Evolutionary conservation across 192 early-diverging fungal genomes (phyloP).

Genomic region (Podila epigama): DNA sequence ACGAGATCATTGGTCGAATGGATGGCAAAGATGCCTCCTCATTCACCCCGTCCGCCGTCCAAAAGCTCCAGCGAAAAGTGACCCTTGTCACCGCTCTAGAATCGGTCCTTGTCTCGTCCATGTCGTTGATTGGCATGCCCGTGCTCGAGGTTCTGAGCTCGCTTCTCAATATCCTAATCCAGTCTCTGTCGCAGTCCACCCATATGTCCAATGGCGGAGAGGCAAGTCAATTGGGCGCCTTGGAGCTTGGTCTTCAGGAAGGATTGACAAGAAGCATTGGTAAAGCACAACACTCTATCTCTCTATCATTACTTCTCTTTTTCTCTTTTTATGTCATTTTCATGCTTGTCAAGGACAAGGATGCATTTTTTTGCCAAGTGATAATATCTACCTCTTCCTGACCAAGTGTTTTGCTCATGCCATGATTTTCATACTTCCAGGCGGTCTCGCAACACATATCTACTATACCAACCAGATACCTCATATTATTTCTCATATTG

Average conservation of each 20-base stretch:
- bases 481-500: conserved; percentile 62
- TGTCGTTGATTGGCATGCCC: conserved; percentile 57
- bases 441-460: conserved; percentile 60
- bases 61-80: conserved; percentile 49
- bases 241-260: conserved; percentile 28
- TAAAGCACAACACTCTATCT: too few relatives aligned
- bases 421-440: conserved; percentile 15
- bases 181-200: conserved; percentile 21
- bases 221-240: conserved; percentile 3
- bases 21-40: conserved; percentile 17
- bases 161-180: conserved; percentile 49
- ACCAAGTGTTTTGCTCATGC: background rate
- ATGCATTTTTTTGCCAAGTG: background rate
- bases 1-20: conserved; percentile 55
- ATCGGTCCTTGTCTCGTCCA: conserved; percentile 51
- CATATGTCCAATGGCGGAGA: conserved; percentile 18
- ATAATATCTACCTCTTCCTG: background rate
- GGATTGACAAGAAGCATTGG: conserved; percentile 41
- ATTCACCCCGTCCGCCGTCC: conserved; percentile 14
- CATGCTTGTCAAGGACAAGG: background rate
- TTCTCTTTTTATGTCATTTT: background rate
- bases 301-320: too few relatives aligned
- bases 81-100: conserved; percentile 54
- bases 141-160: conserved; percentile 61
- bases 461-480: conserved; percentile 65